Evolutionary conservation across 2,329 filamentous ascomycete genomes (phyloP).

Genomic region (Cryphonectria nitschkei): DNA sequence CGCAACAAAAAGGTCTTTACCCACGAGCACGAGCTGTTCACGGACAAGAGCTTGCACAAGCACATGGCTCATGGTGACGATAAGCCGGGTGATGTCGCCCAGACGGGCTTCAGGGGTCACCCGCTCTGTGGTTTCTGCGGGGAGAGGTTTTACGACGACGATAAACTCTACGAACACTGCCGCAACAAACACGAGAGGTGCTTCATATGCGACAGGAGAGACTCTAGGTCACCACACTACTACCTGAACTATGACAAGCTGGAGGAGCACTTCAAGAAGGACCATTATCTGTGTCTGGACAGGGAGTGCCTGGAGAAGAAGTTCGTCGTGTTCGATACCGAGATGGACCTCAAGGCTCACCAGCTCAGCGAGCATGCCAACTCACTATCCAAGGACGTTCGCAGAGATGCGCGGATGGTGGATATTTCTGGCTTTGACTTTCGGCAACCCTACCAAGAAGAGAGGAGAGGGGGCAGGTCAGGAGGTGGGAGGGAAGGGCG

Average conservation of each 20-base stretch:
- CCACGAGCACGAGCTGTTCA: conserved; percentile 94
- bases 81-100: conserved; percentile 83
- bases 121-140: conserved; percentile 93
- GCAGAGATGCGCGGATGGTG: conserved; percentile 81
- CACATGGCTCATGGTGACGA: conserved; percentile 94
- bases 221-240: conserved; percentile 79
- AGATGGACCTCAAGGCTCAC: conserved; percentile 94
- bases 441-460: conserved; percentile 70
- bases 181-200: conserved; percentile 93
- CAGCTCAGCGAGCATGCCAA: conserved; percentile 82
- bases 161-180: conserved; percentile 93
- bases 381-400: conserved; percentile 78
- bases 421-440: conserved; percentile 87
- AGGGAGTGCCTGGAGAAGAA: conserved; percentile 93
- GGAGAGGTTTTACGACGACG: conserved; percentile 90
- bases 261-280: conserved; percentile 82
- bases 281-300: conserved; percentile 85
- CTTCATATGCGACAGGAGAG: conserved; percentile 82
- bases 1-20: conserved; percentile 98
- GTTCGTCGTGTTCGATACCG: conserved; percentile 93
- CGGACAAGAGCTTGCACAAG: conserved; percentile 75
- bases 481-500: conserved; percentile 46
- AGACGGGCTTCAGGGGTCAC: conserved; percentile 95
- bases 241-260: conserved; percentile 87
- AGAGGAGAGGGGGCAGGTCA: conserved; percentile 54